A percentile compares a stretch with the other conserved stretches of the same genome.
These are phyloP conservation scores for Pseudopyricularia javanii DNA, from an alignment of 2,329 filamentous ascomycete genomes.

Conservation along the genomic window DNA sequence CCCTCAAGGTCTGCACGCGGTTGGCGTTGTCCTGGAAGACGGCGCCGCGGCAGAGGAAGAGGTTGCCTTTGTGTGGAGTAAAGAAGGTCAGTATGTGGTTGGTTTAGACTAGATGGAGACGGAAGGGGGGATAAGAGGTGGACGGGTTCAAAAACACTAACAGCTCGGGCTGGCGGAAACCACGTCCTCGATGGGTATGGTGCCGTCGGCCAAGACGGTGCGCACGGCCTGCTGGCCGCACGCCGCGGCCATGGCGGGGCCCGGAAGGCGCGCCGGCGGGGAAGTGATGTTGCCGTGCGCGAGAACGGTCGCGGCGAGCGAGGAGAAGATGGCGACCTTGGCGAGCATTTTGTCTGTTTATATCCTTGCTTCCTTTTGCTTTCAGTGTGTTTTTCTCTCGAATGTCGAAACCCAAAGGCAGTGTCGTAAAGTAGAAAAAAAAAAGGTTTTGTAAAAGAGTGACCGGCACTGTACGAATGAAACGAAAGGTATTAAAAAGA, in stretches of 20 bases:
- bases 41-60: constrained; percentile 34
- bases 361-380: background rate
- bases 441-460: no score
- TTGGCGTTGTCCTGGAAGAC: constrained; percentile 29
- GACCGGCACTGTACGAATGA: no score
- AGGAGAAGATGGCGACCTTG: constrained; percentile 7
- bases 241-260: constrained; percentile 26
- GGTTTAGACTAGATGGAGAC: background rate
- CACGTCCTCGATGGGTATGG: constrained; percentile 20
- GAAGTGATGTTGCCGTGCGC: constrained; percentile 30
- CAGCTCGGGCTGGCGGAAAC: constrained; percentile 11
- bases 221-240: constrained; percentile 29
- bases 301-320: constrained; percentile 17
- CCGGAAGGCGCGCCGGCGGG: constrained; percentile 26
- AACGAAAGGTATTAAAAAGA: no score
- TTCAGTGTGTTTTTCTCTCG: background rate
- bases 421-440: no score
- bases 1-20: constrained; percentile 26
- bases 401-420: background rate
- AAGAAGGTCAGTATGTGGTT: constrained; percentile 2
- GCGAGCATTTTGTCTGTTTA: constrained; percentile 7
- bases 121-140: background rate
- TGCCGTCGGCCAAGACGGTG: constrained; percentile 20
- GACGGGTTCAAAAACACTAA: constrained; percentile 8
- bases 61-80: constrained; percentile 18